Conservation (phyloP, 257 asterid genomes). For the Solanum appendiculatum region DNA sequence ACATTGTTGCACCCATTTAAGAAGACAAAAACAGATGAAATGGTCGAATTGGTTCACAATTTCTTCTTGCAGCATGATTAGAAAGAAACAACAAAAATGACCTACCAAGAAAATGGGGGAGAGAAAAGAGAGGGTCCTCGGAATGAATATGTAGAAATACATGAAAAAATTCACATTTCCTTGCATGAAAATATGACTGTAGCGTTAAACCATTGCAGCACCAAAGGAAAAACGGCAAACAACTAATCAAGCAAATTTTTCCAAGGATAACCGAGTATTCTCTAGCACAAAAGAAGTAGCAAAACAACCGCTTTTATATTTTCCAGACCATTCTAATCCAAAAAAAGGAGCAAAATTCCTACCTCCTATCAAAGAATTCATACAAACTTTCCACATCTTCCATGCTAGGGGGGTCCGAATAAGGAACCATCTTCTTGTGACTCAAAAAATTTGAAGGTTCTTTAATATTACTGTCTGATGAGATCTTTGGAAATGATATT, state of each 20-base stretch:
- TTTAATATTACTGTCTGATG: slow-evolving; percentile 43
- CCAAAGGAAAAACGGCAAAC: not conserved
- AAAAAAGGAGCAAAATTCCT: not conserved
- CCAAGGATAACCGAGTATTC: not conserved
- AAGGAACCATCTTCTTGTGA: slow-evolving; percentile 61
- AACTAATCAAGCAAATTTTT: not conserved
- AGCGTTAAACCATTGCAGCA: not conserved
- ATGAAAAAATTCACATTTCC: not conserved
- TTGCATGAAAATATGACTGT: not conserved
- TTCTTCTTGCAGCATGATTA: not conserved
- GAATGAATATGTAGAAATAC: not conserved
- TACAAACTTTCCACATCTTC: slow-evolving; percentile 49
- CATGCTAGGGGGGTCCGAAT: slow-evolving; percentile 59
- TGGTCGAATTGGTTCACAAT: not conserved
- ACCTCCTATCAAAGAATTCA: slow-evolving; percentile 78
- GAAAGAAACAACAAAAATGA: not conserved
- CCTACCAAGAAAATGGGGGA: not conserved
- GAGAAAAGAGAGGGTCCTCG: not conserved
- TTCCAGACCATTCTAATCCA: not conserved
- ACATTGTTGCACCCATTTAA: not conserved
- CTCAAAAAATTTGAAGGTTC: slow-evolving; percentile 40
- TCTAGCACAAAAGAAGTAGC: not conserved
- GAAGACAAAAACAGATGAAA: not conserved
- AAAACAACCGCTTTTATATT: not conserved
- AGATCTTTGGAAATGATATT: slow-evolving; percentile 53